phyloP scores from a whole-genome alignment of 1,284 basidiomycete genomes.

The Pascua guehoae region DNA sequence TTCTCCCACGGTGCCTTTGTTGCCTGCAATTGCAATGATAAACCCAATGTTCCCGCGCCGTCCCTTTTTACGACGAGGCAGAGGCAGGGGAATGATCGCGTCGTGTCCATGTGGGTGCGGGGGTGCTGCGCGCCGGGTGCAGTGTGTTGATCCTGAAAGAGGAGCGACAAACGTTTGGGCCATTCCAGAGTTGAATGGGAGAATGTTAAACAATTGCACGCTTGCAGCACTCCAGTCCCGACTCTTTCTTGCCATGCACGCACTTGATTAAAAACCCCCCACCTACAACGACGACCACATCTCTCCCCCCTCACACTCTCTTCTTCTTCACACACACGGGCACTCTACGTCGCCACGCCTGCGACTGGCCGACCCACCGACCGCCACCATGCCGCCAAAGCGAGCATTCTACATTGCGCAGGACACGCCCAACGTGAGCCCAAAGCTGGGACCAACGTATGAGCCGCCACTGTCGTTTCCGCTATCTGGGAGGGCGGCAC shows the following conservation, averaged over 20 bases:
- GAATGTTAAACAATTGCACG: neutral
- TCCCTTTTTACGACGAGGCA: too few species aligned
- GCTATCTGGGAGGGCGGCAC: neutral
- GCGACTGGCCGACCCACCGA: neutral
- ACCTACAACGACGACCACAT: too few species aligned
- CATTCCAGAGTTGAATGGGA: neutral
- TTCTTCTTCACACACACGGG: neutral
- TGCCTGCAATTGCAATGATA: too few species aligned
- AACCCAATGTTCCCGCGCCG: too few species aligned
- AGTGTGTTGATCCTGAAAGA: too few species aligned
- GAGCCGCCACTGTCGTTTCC: constrained; percentile 4
- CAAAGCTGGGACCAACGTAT: constrained; percentile 8
- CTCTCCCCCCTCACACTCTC: neutral
- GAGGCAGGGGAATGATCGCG: too few species aligned
- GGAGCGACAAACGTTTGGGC: too few species aligned
- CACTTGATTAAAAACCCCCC: neutral
- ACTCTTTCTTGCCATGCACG: neutral
- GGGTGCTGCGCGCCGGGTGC: too few species aligned
- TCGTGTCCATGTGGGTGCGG: too few species aligned
- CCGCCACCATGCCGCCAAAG: constrained; percentile 15
- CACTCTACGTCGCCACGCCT: neutral
- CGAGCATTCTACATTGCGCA: constrained; percentile 21
- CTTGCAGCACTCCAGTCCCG: neutral
- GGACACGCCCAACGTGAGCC: constrained; percentile 19
- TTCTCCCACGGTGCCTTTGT: too few species aligned